A percentile compares a stretch with the other conserved stretches of the same genome.
Conservation (phyloP, 2,329 filamentous ascomycete genomes). For the Aspergillus sp. region DNA sequence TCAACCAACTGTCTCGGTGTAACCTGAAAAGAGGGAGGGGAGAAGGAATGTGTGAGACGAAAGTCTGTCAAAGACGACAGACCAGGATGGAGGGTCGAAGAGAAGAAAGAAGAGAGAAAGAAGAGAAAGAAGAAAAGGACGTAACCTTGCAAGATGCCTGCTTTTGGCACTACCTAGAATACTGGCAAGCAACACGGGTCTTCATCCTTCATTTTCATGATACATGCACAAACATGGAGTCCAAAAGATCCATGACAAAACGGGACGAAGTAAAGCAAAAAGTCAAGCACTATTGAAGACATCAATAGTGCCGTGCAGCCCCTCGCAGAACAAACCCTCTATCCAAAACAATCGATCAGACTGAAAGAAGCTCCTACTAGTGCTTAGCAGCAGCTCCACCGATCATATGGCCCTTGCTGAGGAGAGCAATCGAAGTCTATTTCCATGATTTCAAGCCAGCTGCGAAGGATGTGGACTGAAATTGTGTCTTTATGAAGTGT, state of each 20-base stretch:
- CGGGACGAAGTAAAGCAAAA: slow-evolving; percentile 1
- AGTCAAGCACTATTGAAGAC: not conserved
- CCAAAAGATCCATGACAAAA: not conserved
- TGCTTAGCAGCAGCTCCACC: too few relatives aligned
- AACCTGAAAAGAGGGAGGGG: not conserved
- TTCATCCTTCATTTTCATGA: too few relatives aligned
- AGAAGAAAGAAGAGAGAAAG: not conserved
- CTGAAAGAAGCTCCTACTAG: too few relatives aligned
- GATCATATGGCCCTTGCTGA: too few relatives aligned
- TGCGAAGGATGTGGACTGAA: not conserved
- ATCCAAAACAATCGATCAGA: not conserved
- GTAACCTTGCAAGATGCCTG: not conserved
- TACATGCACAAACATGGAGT: not conserved
- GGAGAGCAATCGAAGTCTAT: too few relatives aligned
- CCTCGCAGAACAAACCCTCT: not conserved
- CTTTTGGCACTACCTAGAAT: too few relatives aligned
- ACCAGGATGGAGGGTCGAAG: not conserved
- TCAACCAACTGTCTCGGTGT: too few relatives aligned
- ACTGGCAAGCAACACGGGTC: too few relatives aligned
- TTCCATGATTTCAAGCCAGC: not conserved
- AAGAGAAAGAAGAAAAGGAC: slow-evolving; percentile 1
- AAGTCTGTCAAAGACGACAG: not conserved
- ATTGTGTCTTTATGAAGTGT: too few relatives aligned
- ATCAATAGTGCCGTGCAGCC: too few relatives aligned
- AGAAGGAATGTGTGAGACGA: not conserved